phyloP scores from a whole-genome alignment of 352 stramenopile species.

The Phytopythium aichiense region DNA sequence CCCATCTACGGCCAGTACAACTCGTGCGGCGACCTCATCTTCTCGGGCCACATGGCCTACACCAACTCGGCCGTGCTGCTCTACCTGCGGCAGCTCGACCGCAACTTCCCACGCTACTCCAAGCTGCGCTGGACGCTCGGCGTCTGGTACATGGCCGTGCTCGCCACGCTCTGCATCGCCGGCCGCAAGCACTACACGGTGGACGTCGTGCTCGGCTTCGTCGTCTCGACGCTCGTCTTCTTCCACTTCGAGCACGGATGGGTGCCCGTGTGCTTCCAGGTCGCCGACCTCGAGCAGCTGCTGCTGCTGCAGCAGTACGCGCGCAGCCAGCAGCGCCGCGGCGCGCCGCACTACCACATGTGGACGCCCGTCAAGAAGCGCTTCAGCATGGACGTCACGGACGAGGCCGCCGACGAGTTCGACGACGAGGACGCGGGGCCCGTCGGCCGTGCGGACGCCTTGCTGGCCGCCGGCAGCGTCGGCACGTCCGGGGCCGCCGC shows the following conservation, averaged over 20 bases:
- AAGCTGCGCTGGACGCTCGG: slow-evolving; percentile 50
- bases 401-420: slow-evolving; percentile 36
- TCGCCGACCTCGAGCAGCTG: slow-evolving; percentile 22
- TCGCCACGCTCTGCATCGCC: slow-evolving; percentile 53
- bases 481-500: slow-evolving; percentile 14
- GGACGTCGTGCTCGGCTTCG: slow-evolving; percentile 64
- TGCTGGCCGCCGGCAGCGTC: slow-evolving; percentile 8
- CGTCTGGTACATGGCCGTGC: slow-evolving; percentile 41
- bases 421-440: slow-evolving; percentile 27
- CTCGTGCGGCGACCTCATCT: slow-evolving; percentile 74
- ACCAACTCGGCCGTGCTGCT: slow-evolving; percentile 63
- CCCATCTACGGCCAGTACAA: slow-evolving; percentile 75
- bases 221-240: slow-evolving; percentile 66
- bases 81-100: slow-evolving; percentile 59
- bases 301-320: slow-evolving; percentile 28
- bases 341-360: slow-evolving; percentile 18
- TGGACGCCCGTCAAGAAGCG: slow-evolving; percentile 26
- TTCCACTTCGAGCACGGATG: slow-evolving; percentile 80
- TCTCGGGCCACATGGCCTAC: slow-evolving; percentile 75
- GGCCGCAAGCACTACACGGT: slow-evolving; percentile 78
- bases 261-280: slow-evolving; percentile 47
- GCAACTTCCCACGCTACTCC: slow-evolving; percentile 44
- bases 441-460: slow-evolving; percentile 15
- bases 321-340: slow-evolving; percentile 17
- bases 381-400: slow-evolving; percentile 51